phyloP scores from a whole-genome alignment of 2,329 filamentous ascomycete species.

The Shiraia sp. region DNA sequence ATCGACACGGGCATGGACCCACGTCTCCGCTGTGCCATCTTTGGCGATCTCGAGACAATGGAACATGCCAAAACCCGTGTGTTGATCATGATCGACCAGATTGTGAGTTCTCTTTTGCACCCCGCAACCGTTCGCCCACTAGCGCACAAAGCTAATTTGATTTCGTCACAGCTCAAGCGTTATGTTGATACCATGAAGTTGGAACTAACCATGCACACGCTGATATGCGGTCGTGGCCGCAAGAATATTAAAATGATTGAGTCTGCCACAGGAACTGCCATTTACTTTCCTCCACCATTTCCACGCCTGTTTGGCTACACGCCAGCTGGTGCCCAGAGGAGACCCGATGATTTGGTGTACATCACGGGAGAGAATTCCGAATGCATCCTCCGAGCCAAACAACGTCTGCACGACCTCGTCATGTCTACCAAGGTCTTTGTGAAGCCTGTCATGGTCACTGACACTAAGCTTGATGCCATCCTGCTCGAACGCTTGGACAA shows the following conservation, averaged over 20 bases:
- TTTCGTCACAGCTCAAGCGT: constrained; percentile 63
- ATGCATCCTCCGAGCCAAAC: constrained; percentile 84
- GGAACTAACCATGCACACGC: constrained; percentile 84
- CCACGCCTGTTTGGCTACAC: constrained; percentile 89
- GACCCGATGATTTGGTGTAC: constrained; percentile 88
- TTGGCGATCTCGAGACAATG: constrained; percentile 90
- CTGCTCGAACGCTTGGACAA: constrained; percentile 90
- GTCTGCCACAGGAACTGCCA: constrained; percentile 91
- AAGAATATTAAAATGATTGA: constrained; percentile 99
- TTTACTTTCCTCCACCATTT: constrained; percentile 96
- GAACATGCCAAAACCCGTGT: constrained; percentile 97
- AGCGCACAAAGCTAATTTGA: constrained; percentile 42
- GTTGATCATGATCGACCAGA: constrained; percentile 94
- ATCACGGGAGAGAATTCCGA: constrained; percentile 89
- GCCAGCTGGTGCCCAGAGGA: constrained; percentile 76
- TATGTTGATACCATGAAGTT: constrained; percentile 79
- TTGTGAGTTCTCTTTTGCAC: constrained; percentile 64
- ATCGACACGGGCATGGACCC: constrained; percentile 84
- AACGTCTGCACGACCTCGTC: constrained; percentile 85
- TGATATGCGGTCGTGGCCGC: constrained; percentile 88
- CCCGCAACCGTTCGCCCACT: constrained; percentile 21
- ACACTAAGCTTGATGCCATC: constrained; percentile 93
- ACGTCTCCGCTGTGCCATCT: constrained; percentile 89
- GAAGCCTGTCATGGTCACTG: constrained; percentile 88
- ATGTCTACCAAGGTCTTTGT: constrained; percentile 74